Evolutionary conservation across 2,329 filamentous ascomycete genomes (phyloP).

Genomic region (Aspergillus chevalieri): DNA sequence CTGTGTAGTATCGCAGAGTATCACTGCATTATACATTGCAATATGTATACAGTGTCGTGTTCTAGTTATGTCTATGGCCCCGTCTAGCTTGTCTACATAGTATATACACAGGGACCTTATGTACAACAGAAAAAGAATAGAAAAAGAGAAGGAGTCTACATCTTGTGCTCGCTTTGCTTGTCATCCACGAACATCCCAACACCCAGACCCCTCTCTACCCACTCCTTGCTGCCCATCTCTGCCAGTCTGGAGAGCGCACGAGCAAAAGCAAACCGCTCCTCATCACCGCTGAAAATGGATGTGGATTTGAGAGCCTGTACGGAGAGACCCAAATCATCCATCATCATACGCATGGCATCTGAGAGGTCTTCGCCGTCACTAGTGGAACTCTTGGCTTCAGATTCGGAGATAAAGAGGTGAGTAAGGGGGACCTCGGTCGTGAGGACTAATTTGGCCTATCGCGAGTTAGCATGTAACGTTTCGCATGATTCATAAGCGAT

Average conservation of each 20-base stretch:
- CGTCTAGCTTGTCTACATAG: not conserved
- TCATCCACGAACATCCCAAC: constrained; percentile 30
- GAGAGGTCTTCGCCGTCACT: constrained; percentile 51
- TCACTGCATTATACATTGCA: no score
- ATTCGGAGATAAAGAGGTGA: constrained; percentile 74
- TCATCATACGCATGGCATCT: constrained; percentile 68
- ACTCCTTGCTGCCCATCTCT: constrained; percentile 92
- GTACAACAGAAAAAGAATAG: not conserved
- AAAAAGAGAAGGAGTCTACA: constrained; percentile 18
- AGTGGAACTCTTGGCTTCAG: constrained; percentile 60
- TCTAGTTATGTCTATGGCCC: not conserved
- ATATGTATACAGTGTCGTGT: no score
- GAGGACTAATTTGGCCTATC: constrained; percentile 84
- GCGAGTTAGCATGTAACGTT: constrained; percentile 15
- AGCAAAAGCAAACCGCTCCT: constrained; percentile 94
- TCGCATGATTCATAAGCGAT: not conserved
- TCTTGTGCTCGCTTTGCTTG: constrained; percentile 16
- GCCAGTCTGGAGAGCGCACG: constrained; percentile 74
- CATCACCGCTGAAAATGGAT: constrained; percentile 84
- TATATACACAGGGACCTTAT: not conserved
- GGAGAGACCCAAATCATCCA: constrained; percentile 82
- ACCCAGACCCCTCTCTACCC: constrained; percentile 73
- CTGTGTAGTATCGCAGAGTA: no score
- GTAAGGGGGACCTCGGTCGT: constrained; percentile 80
- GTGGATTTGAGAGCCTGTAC: constrained; percentile 79